Evolutionary conservation across 306 rosid genomes (phyloP).

Genomic region (Argentina anserina): DNA sequence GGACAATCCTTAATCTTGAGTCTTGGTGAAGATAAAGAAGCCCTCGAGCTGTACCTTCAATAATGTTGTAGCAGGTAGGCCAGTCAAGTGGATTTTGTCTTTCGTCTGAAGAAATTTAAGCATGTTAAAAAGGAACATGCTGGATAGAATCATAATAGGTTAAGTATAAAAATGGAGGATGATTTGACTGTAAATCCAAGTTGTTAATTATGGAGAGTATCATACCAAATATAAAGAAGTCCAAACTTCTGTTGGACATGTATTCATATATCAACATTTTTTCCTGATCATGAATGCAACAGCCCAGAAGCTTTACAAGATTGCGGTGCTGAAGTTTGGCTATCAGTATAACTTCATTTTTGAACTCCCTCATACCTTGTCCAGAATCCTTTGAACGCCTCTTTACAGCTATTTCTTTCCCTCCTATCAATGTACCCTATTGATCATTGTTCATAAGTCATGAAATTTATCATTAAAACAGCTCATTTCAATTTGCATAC

Average conservation of each 20-base stretch:
- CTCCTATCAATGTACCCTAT: conserved; percentile 1
- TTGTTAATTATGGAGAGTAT: neutral
- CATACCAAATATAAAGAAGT: conserved; percentile 42
- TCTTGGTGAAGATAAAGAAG: conserved; percentile 44
- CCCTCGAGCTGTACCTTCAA: conserved; percentile 34
- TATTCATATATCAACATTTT: conserved; percentile 38
- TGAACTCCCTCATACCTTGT: conserved; percentile 21
- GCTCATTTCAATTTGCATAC: neutral
- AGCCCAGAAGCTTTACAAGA: conserved; percentile 38
- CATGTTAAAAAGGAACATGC: neutral
- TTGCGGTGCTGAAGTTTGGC: conserved; percentile 36
- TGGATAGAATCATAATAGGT: neutral
- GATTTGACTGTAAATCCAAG: neutral
- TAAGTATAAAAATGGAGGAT: neutral
- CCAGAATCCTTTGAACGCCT: conserved; percentile 4
- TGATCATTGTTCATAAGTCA: neutral
- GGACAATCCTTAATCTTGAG: conserved; percentile 38
- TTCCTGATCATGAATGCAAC: conserved; percentile 33
- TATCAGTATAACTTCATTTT: conserved; percentile 17
- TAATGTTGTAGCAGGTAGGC: conserved; percentile 25
- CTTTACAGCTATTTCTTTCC: conserved; percentile 2
- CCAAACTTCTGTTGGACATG: conserved; percentile 46
- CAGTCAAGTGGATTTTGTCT: conserved; percentile 10
- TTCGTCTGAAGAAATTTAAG: neutral
- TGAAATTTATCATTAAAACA: neutral